Base-by-base conservation (phyloP, 2,329 filamentous ascomycete genomes). In the Pyrenophora tritici-repentis region DNA sequence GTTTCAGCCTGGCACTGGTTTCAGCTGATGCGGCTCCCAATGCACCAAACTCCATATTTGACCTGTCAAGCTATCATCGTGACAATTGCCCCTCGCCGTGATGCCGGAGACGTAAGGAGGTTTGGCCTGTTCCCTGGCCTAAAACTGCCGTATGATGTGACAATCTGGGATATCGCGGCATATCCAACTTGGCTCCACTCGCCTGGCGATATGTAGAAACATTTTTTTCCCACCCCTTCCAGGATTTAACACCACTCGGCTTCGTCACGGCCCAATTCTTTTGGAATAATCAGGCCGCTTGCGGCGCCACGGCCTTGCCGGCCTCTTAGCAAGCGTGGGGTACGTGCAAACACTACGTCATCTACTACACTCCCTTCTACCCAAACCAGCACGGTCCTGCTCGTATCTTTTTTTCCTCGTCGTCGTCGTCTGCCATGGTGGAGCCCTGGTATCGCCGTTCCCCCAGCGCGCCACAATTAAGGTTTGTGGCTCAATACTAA, bases 21-120 rank as follows among this genome's bases (percentile, higher is more conserved):
- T 64, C 66, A 66, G 52, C 54, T 63, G 58, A 59, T 56, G 49
- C 54, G 59, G 37, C 39, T 55, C 34, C 26, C 59, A 62, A 62
- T 62, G 63, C 66, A 65, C 63, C 63, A 57, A 46, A 35, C 40
- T 49, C 48, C 53, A 26, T 38, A 50, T 36, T 38, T 40, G 18
- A 50, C 42, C 34, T 51, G 9, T 29, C 26, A 29, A 29, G 26
- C 26, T 26, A 42, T 36, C 40, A 48, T 38, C 52, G 52, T 51
- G 49, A 52, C 43, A 46, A 42, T 42, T 39, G 31, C 35, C 42
- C 35, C 42, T 43, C 47, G 31, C 43, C 22, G 10, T 29, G 16
- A 26, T 47, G 36, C 8, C 34, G 26, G 14, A 18, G 29, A 45
- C 32, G 24, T 14, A 34, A 31, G 32, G 26, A 31, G 24, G 38